phyloP scores from a whole-genome alignment of 257 asterid genomes.

The Cynanchum wilfordii region DNA sequence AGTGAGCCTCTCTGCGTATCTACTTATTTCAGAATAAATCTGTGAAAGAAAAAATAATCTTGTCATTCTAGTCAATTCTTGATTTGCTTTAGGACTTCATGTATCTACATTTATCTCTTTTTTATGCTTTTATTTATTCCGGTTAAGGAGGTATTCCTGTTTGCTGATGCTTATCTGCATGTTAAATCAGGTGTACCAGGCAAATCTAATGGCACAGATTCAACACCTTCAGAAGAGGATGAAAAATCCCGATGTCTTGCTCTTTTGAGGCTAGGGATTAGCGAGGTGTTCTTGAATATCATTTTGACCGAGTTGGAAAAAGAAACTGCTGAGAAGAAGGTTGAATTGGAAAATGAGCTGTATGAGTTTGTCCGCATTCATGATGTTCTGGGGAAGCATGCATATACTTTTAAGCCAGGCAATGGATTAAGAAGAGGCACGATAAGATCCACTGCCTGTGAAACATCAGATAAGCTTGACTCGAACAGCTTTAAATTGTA shows the following conservation, averaged over 20 bases:
- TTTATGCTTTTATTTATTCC: conserved; percentile 3
- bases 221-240: conserved; percentile 40
- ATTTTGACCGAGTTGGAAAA: conserved; percentile 54
- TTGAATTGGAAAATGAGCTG: conserved; percentile 60
- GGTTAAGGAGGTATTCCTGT: neutral
- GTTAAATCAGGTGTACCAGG: conserved; percentile 58
- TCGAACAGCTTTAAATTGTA: conserved; percentile 32
- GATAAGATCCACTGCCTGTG: conserved; percentile 38
- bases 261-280: conserved; percentile 50
- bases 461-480: conserved; percentile 38
- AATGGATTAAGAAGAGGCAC: conserved; percentile 35
- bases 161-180: conserved; percentile 26
- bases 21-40: neutral
- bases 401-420: conserved; percentile 33
- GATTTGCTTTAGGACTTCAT: neutral
- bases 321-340: conserved; percentile 42
- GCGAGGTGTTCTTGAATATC: conserved; percentile 63
- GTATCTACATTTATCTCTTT: neutral
- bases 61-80: neutral
- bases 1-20: conserved; percentile 3
- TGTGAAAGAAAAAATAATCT: neutral
- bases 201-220: conserved; percentile 37
- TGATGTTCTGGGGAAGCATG: conserved; percentile 38
- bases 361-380: conserved; percentile 51
- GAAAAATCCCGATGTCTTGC: conserved; percentile 50